phyloP scores from a whole-genome alignment of 345 rosid species.

The Rhodamnia rubescens region DNA sequence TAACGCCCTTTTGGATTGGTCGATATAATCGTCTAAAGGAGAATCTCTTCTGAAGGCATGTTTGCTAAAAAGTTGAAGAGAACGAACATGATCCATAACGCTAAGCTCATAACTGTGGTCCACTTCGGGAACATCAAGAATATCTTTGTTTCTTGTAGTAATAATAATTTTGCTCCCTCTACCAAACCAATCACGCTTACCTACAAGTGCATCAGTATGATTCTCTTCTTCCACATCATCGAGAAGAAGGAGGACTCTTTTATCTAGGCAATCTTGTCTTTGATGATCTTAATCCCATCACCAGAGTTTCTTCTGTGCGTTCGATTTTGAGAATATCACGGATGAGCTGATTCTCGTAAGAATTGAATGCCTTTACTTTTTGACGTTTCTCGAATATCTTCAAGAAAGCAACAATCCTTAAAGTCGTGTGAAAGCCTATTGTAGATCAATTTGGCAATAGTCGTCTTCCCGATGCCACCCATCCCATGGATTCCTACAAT shows the following conservation, averaged over 20 bases:
- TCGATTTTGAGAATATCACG: no score
- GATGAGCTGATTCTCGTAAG: no score
- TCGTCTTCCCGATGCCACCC: conserved; percentile 2
- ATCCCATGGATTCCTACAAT: conserved; percentile 1
- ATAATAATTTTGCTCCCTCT: no score
- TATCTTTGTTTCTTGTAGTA: no score
- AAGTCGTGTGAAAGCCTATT: not conserved
- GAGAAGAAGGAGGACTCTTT: not conserved
- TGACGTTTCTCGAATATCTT: not conserved
- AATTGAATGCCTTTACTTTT: not conserved
- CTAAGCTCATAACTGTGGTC: no score
- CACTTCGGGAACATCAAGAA: no score
- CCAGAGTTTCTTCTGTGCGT: no score
- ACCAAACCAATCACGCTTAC: not conserved
- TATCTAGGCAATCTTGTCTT: not conserved
- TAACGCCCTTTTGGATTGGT: no score
- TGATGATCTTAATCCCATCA: no score
- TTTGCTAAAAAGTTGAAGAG: no score
- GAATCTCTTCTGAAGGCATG: no score
- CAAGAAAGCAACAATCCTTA: not conserved
- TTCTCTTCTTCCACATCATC: conserved; percentile 1
- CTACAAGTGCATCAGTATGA: not conserved
- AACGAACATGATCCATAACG: fast-evolving
- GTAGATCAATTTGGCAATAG: not conserved
- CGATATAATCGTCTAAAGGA: no score